These are phyloP conservation scores for Lactifluus subvellereus DNA, from an alignment of 768 basidiomycete species.

Conservation along the genomic window DNA sequence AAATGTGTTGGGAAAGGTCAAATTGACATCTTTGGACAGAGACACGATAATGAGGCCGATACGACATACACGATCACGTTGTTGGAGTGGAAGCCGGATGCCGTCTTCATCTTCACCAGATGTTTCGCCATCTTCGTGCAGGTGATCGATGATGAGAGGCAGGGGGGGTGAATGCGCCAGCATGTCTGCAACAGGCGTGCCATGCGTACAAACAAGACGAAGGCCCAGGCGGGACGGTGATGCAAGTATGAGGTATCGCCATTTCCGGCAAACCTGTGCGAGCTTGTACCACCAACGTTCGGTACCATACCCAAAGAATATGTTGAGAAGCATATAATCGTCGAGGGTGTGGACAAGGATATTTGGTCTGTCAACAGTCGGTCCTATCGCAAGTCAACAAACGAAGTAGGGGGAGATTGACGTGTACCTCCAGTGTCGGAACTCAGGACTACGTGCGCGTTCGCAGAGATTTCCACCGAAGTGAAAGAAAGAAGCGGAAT, in stretches of 20 bases:
- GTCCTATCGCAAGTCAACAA: no score
- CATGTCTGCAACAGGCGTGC: not conserved
- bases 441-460: no score
- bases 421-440: no score
- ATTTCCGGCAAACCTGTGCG: not conserved
- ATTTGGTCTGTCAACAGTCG: not conserved
- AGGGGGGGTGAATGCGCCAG: not conserved
- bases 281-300: not conserved
- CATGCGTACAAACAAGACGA: not conserved
- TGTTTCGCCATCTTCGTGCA: not conserved
- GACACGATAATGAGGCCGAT: not conserved
- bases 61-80: not conserved
- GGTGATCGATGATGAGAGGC: not conserved
- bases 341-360: not conserved
- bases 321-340: not conserved
- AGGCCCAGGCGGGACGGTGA: not conserved
- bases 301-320: not conserved
- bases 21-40: no score
- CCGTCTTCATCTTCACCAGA: not conserved
- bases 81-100: not conserved
- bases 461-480: no score
- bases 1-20: no score
- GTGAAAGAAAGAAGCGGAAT: no score
- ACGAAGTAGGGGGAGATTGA: no score
- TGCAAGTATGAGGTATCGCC: not conserved